Percentiles rank a stretch among this genome's conserved stretches.
phyloP scores from a whole-genome alignment of 2,329 filamentous ascomycete species.

The Plectosphaerella sp. region DNA sequence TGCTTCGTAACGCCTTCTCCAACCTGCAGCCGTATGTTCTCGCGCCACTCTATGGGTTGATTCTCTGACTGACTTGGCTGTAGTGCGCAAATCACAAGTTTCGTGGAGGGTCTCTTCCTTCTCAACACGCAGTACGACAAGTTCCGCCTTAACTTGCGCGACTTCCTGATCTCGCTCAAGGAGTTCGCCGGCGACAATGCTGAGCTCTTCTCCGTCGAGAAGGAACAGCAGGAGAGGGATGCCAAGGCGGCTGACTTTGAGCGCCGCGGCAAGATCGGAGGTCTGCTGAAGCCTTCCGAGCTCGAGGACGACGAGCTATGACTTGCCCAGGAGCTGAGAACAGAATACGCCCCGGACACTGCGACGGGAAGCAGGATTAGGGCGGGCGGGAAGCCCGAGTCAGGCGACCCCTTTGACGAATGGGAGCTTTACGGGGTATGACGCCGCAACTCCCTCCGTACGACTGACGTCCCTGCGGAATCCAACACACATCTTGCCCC shows the following conservation, averaged over 20 bases:
- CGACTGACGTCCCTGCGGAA: no score
- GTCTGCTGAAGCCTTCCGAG: conserved; percentile 95
- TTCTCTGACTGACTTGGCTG: conserved; percentile 33
- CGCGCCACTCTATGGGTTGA: conserved; percentile 10
- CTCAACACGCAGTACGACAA: conserved; percentile 85
- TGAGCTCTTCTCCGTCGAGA: conserved; percentile 89
- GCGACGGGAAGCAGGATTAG: neutral
- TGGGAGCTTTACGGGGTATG: conserved; percentile 1
- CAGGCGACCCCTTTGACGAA: neutral
- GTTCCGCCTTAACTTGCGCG: conserved; percentile 92
- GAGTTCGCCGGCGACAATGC: conserved; percentile 96
- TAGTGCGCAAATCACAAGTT: conserved; percentile 81
- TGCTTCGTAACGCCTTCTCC: conserved; percentile 86
- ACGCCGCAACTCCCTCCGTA: neutral
- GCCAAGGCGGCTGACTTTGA: conserved; percentile 86
- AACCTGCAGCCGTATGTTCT: conserved; percentile 79
- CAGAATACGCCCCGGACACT: neutral
- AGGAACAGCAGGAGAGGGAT: conserved; percentile 84
- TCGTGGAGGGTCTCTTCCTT: conserved; percentile 85
- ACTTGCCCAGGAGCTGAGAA: conserved; percentile 1
- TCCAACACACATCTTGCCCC: no score
- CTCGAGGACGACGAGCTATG: conserved; percentile 84
- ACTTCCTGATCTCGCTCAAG: conserved; percentile 96
- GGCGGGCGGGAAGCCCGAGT: neutral
- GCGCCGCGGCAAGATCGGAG: conserved; percentile 89